Percentiles rank a stretch among this genome's conserved stretches.
phyloP scores from a whole-genome alignment of 2,329 filamentous ascomycete species.

The Pseudogymnoascus sp. region DNA sequence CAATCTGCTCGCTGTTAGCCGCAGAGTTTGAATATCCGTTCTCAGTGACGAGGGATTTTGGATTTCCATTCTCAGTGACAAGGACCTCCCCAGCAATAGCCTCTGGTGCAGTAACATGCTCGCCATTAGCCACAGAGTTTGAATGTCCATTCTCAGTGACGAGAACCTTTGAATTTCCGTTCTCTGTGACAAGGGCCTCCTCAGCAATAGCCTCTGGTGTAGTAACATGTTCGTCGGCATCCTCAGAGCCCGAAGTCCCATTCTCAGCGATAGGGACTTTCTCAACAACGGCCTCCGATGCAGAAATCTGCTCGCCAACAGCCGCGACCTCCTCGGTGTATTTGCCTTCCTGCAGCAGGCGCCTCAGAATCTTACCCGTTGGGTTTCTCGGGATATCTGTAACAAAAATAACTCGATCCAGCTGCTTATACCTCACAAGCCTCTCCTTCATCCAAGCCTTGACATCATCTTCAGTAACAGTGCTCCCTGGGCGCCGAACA shows the following conservation, averaged over 20 bases:
- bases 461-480: conserved; percentile 35
- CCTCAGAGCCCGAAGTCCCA: not conserved
- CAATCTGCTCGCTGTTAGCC: not conserved
- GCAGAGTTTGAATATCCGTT: not conserved
- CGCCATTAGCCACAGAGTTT: not conserved
- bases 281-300: not conserved
- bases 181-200: not conserved
- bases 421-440: conserved; percentile 41
- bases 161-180: not conserved
- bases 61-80: not conserved
- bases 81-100: not conserved
- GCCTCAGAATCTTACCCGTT: conserved; percentile 40
- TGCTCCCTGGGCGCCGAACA: conserved; percentile 27
- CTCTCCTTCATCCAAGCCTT: conserved; percentile 33
- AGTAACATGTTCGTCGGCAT: not conserved
- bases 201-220: not conserved
- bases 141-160: not conserved
- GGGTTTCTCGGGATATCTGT: conserved; percentile 41
- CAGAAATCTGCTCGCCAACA: not conserved
- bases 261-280: not conserved
- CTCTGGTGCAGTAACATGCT: not conserved
- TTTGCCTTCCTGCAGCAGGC: conserved; percentile 14
- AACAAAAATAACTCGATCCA: conserved; percentile 41
- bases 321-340: not conserved
- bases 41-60: not conserved